These are phyloP conservation scores for Phlebopus sp. DNA, from an alignment of 1,284 basidiomycete genomes.

Conservation along the genomic window DNA sequence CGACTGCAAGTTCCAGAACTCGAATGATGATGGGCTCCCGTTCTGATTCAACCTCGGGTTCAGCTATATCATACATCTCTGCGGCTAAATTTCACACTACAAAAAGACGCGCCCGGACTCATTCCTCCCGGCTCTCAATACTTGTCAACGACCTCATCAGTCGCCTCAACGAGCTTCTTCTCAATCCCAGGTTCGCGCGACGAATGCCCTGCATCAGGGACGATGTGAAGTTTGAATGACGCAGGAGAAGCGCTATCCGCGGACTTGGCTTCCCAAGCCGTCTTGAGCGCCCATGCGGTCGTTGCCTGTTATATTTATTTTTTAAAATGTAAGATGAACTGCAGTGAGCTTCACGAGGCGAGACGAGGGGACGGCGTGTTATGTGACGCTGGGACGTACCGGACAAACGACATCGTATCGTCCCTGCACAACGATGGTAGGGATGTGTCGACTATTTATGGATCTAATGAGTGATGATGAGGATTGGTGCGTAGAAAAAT, in stretches of 20 bases:
- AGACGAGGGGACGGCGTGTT: too few relatives aligned
- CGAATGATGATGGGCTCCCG: too few relatives aligned
- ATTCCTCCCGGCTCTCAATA: too few relatives aligned
- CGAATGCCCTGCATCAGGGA: conserved; percentile 92
- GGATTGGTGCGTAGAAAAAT: not conserved
- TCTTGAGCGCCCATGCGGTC: conserved; percentile 78
- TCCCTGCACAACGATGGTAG: conserved; percentile 84
- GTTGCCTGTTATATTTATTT: conserved; percentile 48
- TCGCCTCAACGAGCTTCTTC: conserved; percentile 69
- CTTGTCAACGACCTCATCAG: conserved; percentile 28
- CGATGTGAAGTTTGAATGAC: conserved; percentile 53
- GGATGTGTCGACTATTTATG: conserved; percentile 72
- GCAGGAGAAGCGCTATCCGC: not conserved
- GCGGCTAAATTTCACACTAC: too few relatives aligned
- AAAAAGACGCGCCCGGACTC: too few relatives aligned
- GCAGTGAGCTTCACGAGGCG: conserved; percentile 1
- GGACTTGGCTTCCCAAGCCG: conserved; percentile 80
- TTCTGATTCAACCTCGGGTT: too few relatives aligned
- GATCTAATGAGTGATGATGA: conserved; percentile 12
- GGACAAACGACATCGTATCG: conserved; percentile 81
- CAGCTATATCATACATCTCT: too few relatives aligned
- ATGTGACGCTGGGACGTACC: conserved; percentile 39
- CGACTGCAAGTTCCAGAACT: too few relatives aligned
- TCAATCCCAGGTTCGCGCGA: conserved; percentile 76
- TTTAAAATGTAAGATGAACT: too few relatives aligned